Evolutionary conservation across 305 asterid genomes (phyloP).

Genomic region (Nicotiana rustica): DNA sequence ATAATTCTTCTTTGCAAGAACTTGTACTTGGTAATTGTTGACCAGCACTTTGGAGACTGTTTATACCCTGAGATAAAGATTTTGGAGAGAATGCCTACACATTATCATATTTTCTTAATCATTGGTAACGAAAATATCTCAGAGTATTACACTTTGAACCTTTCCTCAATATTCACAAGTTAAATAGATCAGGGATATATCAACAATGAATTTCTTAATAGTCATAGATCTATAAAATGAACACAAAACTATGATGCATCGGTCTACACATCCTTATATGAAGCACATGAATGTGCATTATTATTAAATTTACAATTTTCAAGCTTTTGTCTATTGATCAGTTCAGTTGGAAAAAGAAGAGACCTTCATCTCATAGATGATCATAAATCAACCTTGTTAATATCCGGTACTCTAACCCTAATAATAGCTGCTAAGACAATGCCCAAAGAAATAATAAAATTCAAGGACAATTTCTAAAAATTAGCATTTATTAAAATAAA

Average conservation of each 20-base stretch:
- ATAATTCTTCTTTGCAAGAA: too few species aligned
- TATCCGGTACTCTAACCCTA: constrained; percentile 19
- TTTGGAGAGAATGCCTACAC: too few species aligned
- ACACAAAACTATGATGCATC: not conserved
- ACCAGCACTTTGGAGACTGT: too few species aligned
- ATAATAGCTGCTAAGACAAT: not conserved
- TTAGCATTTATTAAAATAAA: not conserved
- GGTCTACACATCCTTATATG: not conserved
- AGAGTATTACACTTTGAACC: not conserved
- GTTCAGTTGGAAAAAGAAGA: constrained; percentile 14
- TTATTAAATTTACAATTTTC: not conserved
- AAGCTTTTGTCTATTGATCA: not conserved
- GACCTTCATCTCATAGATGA: not conserved
- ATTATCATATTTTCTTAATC: not conserved
- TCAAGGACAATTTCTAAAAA: not conserved
- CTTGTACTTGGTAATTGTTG: too few species aligned
- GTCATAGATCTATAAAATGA: constrained; percentile 3
- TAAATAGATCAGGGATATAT: not conserved
- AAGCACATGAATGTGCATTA: not conserved
- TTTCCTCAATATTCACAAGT: constrained; percentile 12
- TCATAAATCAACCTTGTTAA: constrained; percentile 12
- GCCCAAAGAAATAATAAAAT: not conserved
- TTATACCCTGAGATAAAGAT: not conserved
- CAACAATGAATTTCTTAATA: not conserved
- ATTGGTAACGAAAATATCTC: not conserved